A percentile compares a stretch with the other conserved stretches of the same genome.
Evolutionary conservation across 805 yeast genomes (phyloP).

Genomic region (Nakazawaea laoshanensis): DNA sequence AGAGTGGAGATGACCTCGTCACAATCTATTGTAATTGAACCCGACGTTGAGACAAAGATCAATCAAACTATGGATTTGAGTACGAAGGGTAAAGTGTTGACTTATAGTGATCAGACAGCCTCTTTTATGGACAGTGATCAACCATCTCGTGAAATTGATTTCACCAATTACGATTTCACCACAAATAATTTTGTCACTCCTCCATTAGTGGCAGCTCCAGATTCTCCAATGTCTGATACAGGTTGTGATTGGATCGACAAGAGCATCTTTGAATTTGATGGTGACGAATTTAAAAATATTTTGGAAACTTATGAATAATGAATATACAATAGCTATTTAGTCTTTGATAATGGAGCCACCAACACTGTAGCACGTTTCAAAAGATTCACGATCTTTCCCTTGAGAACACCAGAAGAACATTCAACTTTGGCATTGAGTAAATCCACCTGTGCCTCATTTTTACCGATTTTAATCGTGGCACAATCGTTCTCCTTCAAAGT

Average conservation of each 20-base stretch:
- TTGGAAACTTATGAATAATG: conserved; percentile 1
- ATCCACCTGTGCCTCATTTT: conserved; percentile 60
- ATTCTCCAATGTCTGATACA: conserved; percentile 30
- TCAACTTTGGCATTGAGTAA: conserved; percentile 55
- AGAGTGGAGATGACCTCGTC: not conserved
- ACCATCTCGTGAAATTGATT: conserved; percentile 15
- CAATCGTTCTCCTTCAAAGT: conserved; percentile 27
- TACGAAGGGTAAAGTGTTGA: conserved; percentile 1
- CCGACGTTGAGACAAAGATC: not conserved
- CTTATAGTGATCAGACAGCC: not conserved
- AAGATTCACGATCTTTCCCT: conserved; percentile 77
- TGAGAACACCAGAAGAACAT: conserved; percentile 67
- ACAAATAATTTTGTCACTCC: conserved; percentile 10
- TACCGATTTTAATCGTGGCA: conserved; percentile 67
- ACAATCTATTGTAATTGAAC: conserved; percentile 1
- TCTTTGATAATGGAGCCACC: conserved; percentile 73
- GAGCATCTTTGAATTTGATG: conserved; percentile 29
- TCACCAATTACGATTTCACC: conserved; percentile 16
- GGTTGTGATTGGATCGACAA: conserved; percentile 56
- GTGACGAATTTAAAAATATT: conserved; percentile 14
- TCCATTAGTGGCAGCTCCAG: conserved; percentile 5
- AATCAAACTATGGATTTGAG: not conserved
- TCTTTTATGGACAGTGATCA: not conserved
- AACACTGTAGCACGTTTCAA: conserved; percentile 69
- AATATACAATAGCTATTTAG: conserved; percentile 14